Evolutionary conservation across 179 eudicot species (phyloP).

Genomic region (Beta corolliflora): DNA sequence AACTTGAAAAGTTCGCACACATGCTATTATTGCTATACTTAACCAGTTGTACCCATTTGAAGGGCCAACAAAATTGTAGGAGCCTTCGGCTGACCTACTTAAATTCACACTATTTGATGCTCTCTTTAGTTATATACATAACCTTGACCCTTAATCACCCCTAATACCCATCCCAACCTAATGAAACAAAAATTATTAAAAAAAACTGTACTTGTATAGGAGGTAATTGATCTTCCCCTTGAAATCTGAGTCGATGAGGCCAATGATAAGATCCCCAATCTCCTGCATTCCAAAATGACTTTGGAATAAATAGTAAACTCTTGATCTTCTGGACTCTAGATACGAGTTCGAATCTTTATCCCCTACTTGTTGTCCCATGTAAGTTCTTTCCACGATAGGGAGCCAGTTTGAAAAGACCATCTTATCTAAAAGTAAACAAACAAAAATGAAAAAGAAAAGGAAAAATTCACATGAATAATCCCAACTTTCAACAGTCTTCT

Average conservation of each 20-base stretch:
- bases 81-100: conserved; percentile 36
- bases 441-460: too few relatives aligned
- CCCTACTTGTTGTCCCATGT: neutral
- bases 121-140: conserved; percentile 10
- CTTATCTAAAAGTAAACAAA: too few relatives aligned
- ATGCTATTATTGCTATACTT: conserved; percentile 2
- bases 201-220: too few relatives aligned
- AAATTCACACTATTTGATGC: conserved; percentile 1
- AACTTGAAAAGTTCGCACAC: neutral
- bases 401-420: too few relatives aligned
- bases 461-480: too few relatives aligned
- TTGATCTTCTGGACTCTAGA: neutral
- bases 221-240: too few relatives aligned
- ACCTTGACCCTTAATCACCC: neutral
- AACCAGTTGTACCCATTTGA: neutral
- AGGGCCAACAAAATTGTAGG: conserved; percentile 25
- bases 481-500: too few relatives aligned
- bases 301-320: neutral
- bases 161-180: neutral
- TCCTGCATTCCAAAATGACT: too few relatives aligned
- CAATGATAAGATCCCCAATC: too few relatives aligned
- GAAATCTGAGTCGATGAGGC: too few relatives aligned
- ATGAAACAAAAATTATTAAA: too few relatives aligned
- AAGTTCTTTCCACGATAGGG: neutral
- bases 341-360: neutral